Base-by-base conservation (phyloP, 129 eudicot species). In the Lonicera japonica region DNA sequence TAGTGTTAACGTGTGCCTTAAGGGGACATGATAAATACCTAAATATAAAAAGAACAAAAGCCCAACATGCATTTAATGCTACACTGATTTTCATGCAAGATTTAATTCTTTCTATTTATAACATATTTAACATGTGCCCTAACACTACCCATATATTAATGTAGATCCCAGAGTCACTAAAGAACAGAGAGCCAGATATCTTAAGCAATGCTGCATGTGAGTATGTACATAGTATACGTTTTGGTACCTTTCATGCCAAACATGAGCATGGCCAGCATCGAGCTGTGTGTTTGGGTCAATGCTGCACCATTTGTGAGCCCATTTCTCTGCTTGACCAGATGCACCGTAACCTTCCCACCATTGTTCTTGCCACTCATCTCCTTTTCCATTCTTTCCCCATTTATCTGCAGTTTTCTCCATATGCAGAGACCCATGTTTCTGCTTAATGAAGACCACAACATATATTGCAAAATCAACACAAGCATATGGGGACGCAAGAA, bases 221-320 rank as follows among this genome's bases (percentile, higher is more conserved):
- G 55, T 3, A 41, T 0, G n/a, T n/a, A n/a, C n/a, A n/a, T n/a
- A n/a, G n/a, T n/a, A 11, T 15, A 10, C 20, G 25, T 3, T 57
- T 34, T 12, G 51, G 52, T 83, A 91, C 97, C 97, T 87, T 82
- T 91, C 97, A 69, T 91, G 95, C 97, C 97, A 91, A 72, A 84
- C 82, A 65, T 91, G 97, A 70, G 97, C 97, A 75, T 91, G 96
- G 19, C 97, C 97, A 68, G 73, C 77, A 5, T 87, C 97, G 21
- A 91, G 70, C 16, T 76, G 87, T n/a, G 96, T 87, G 72, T 63
- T 59, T 52, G 96, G 90, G 70, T 91, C 98, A 61, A 84, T 82
- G 87, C 84, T 82, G 86, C 98, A 84, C 96, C 96, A 87, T 73
- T 91, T 91, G 78, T 91, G 88, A 19, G 96, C 96, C 96, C 98